Conservation (phyloP, 148 eudicot genomes). For the Cornus florida region DNA sequence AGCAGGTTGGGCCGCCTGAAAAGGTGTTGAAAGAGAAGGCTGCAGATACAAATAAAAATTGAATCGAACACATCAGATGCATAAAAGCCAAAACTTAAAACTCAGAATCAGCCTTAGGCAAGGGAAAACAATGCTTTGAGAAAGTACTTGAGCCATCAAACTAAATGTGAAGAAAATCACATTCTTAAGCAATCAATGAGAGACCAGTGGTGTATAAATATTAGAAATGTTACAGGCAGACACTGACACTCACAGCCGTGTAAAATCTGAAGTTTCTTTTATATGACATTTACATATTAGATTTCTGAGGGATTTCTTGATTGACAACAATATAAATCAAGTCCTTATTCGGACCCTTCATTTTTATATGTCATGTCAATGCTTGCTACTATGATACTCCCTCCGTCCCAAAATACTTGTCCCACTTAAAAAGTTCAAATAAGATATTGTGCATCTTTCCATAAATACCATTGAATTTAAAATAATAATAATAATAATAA, state of each 20-base stretch:
- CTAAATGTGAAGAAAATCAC: background rate
- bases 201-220: background rate
- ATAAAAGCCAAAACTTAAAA: background rate
- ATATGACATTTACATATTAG: no score
- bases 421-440: no score
- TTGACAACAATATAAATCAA: no score
- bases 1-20: slow-evolving; percentile 59
- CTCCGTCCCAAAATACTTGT: no score
- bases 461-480: no score
- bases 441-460: no score
- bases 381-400: no score
- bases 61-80: background rate
- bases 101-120: no score
- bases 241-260: background rate
- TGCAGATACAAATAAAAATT: slow-evolving; percentile 31
- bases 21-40: slow-evolving; percentile 71
- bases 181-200: background rate
- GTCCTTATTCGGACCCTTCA: no score
- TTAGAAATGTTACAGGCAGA: background rate
- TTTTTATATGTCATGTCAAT: no score
- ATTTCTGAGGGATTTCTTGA: background rate
- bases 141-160: background rate
- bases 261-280: background rate
- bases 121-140: background rate
- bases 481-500: no score